Evolutionary conservation across 225 moss, liverwort and hornwort species (phyloP), one percentile per base, ranked within the genome.

Genomic region (Anthoceros angustus): DNA sequence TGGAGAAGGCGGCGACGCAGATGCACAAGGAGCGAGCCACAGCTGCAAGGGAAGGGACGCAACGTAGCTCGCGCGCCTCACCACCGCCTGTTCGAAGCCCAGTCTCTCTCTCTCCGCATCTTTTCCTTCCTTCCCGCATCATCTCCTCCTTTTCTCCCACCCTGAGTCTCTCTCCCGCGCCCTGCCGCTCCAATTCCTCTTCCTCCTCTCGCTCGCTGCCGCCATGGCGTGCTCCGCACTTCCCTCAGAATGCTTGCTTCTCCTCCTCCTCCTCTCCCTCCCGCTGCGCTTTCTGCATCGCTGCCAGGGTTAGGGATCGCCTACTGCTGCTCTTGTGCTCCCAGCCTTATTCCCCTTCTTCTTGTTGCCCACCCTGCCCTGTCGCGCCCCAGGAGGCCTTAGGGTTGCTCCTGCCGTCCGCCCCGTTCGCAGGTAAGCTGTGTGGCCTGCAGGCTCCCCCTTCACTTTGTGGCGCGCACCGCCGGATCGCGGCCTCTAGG

Each of bases 21-120:
- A n/a, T n/a, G n/a, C n/a, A n/a, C 32, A 32, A 32, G 2, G 32
- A 32, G 32, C 32, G 1, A 32, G 32, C 32, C 4, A 32, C 2
- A 1, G 32, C 32, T 32, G 32, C 4, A 4, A 4, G 32, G 32
- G 32, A 4, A 4, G 32, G 32, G 32, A 32, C 32, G 32, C 32
- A 32, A 32, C 32, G 32, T 32, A 1, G 32, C 32, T 32, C 1
- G 4, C 32, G 2, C 32, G 32, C 32, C 32, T 1, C 32, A 32
- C 32, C 32, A 4, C 32, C 4, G 32, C 32, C 32, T 32, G 32
- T 32, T 48, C 46, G 5, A 23, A 7, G 12, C 55, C 18, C n/a
- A 7, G 14, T 55, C n/a, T 55, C 10, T 50, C 49, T 50, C 49
- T 55, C 55, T 55, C 55, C 55, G 55, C 55, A 55, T 55, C 55